Conservation (phyloP, 345 rosid genomes). For the Rhizophora mangle region DNA sequence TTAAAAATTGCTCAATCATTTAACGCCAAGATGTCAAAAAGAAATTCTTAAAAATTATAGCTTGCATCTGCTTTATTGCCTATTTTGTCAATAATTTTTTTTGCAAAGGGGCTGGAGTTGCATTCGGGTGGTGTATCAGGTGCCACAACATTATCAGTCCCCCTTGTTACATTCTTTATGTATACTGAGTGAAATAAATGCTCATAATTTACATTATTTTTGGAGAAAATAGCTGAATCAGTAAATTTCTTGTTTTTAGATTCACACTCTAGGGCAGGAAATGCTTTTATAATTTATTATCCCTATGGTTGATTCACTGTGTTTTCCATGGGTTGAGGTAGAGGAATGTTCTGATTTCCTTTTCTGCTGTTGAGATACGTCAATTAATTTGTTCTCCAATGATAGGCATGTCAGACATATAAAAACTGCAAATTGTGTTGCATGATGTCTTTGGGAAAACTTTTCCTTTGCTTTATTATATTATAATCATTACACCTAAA, state of each 20-base stretch:
- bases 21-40: too few species aligned
- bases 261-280: background rate
- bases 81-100: too few species aligned
- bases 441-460: background rate
- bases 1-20: too few species aligned
- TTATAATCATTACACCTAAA: conserved; percentile 11
- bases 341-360: background rate
- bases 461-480: background rate
- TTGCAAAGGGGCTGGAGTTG: too few species aligned
- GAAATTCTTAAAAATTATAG: too few species aligned
- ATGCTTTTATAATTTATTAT: background rate
- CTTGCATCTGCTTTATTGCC: too few species aligned
- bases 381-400: background rate
- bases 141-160: too few species aligned
- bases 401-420: background rate
- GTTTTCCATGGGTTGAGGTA: background rate
- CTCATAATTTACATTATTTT: background rate
- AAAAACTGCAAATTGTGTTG: background rate
- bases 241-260: background rate
- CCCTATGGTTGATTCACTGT: background rate
- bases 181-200: background rate
- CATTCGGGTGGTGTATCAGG: too few species aligned
- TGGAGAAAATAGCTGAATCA: background rate
- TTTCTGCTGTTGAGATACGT: background rate
- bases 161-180: too few species aligned